Base-by-base conservation (phyloP, 2,329 filamentous ascomycete genomes). In the Aspergillus arachidicola region DNA sequence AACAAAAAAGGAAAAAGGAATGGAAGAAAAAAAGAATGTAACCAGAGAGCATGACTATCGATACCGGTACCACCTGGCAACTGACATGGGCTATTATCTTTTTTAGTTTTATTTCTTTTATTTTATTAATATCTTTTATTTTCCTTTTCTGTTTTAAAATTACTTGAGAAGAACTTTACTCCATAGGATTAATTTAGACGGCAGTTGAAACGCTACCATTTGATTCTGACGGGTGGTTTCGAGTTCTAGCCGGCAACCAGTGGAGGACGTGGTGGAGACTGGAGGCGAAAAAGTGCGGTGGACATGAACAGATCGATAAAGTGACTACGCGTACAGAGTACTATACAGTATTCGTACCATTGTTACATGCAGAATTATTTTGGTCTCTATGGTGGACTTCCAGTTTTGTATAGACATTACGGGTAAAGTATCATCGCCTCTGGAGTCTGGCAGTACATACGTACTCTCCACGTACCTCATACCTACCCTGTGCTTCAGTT, bases 161-260 rank as follows among this genome's bases (percentile, higher is more conserved):
- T 54, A 36, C 11, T 55, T 38, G 19, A 7, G n/a, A 36, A 12
- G n/a, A 38, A 19, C 30, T 53, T 53, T 53, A 55, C 51, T 55
- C 32, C 32, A 55, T 50, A 14, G 26, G 11, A 34, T 34, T 43
- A 63, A 43, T 53, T 58, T 46, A 57, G 45, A 46, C 43, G 55
- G 60, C 54, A 58, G 57, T 59, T 67, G 65, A 66, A 66, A 67
- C 65, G 60, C 65, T 9, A 43, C 53, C 61, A 56, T 59, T 63
- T n/a, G 48, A 59, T 58, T 62, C 50, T 62, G 62, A 67, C 61
- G 65, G 63, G 54, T 55, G 43, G 64, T 64, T 67, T 66, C 65
- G 64, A 59, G 65, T 66, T 67, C 65, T 65, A 54, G 65, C 60
- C 65, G 46, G 32, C 36, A 59, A 50, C 53, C 30, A 53, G 58